A percentile compares a stretch with the other conserved stretches of the same genome.
phyloP scores from a whole-genome alignment of 176 grass and related monocot genomes.

The Metroxylon sagu region DNA sequence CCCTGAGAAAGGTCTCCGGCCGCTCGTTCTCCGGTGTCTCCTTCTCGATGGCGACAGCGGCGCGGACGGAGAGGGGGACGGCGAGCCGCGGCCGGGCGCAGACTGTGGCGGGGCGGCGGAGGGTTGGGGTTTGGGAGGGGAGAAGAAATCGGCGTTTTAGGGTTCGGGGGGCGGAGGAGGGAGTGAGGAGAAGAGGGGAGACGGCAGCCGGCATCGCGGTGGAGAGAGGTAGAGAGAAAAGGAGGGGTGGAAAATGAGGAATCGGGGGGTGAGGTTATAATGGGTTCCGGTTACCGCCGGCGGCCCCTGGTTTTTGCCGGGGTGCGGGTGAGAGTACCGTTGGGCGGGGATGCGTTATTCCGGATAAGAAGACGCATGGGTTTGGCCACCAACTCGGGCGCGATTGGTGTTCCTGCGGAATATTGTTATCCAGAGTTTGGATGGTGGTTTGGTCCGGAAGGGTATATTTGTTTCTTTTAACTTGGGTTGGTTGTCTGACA shows the following conservation, averaged over 20 bases:
- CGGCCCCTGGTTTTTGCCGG: constrained; percentile 32
- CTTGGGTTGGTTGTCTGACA: too few species aligned
- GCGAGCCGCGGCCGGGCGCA: neutral
- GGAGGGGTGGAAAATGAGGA: too few species aligned
- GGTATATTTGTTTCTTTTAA: too few species aligned
- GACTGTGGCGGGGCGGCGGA: neutral
- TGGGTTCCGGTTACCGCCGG: constrained; percentile 24
- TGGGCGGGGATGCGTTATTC: constrained; percentile 1
- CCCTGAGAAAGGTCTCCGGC: constrained; percentile 77
- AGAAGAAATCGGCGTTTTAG: too few species aligned
- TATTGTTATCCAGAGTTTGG: too few species aligned
- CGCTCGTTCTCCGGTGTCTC: constrained; percentile 88
- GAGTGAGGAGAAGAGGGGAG: constrained; percentile 31
- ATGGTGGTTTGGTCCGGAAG: too few species aligned
- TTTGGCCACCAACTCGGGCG: neutral
- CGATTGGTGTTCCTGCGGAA: too few species aligned
- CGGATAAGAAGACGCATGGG: constrained; percentile 26
- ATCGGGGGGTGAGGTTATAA: constrained; percentile 1
- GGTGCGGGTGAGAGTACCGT: constrained; percentile 2
- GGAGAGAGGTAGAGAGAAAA: constrained; percentile 13
- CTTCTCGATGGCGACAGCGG: constrained; percentile 91
- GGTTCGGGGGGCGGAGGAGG: constrained; percentile 11
- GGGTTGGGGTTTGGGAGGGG: constrained; percentile 14
- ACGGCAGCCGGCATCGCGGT: neutral
- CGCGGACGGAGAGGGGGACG: constrained; percentile 18